Conservation (phyloP, 2,329 filamentous ascomycete species). For the Fusarium oligoseptatum region DNA sequence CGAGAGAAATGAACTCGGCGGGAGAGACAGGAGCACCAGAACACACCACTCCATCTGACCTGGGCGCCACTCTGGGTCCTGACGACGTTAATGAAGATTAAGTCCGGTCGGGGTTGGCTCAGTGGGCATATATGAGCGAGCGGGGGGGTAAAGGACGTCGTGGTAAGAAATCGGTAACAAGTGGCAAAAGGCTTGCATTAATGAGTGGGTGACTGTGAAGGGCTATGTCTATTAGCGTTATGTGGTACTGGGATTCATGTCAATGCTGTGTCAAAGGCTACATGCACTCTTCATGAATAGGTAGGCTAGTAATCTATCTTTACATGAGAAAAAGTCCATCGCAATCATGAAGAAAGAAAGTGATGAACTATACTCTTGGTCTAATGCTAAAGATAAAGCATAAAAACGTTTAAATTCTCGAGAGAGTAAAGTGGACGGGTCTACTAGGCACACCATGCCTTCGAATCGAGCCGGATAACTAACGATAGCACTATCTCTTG, state of each 20-base stretch:
- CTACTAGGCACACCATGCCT: too few species aligned
- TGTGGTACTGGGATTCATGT: background rate
- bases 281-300: background rate
- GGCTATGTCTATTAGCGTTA: background rate
- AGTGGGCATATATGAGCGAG: background rate
- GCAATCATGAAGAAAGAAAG: background rate
- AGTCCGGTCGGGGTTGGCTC: background rate
- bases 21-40: background rate
- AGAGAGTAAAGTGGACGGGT: too few species aligned
- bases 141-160: background rate
- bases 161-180: too few species aligned
- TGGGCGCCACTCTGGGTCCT: rapidly evolving
- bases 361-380: background rate
- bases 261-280: background rate
- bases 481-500: too few species aligned
- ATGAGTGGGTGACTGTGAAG: background rate
- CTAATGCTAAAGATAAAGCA: background rate
- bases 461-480: too few species aligned
- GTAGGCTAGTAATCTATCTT: background rate
- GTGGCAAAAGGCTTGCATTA: background rate
- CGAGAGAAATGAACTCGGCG: too few species aligned
- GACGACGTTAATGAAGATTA: background rate
- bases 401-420: too few species aligned
- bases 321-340: background rate
- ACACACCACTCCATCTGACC: background rate